Conservation (phyloP, 2,329 filamentous ascomycete genomes). For the Fusarium sp. region DNA sequence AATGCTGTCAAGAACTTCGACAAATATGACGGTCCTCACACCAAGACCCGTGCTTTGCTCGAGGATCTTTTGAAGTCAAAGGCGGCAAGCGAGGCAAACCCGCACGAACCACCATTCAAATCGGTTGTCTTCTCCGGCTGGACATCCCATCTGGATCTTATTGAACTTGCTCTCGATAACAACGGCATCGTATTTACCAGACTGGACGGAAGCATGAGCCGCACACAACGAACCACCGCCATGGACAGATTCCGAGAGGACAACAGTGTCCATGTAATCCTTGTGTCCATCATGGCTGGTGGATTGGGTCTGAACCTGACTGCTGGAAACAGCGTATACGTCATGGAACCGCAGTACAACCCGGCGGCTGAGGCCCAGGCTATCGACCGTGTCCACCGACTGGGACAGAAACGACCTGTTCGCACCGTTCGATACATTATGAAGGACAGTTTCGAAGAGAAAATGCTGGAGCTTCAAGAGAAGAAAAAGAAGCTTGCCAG, state of each 20-base stretch:
- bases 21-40: slow-evolving; percentile 86
- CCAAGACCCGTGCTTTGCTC: slow-evolving; percentile 87
- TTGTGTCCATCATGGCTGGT: slow-evolving; percentile 92
- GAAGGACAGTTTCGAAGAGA: slow-evolving; percentile 90
- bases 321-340: slow-evolving; percentile 84
- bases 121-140: slow-evolving; percentile 96
- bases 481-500: slow-evolving; percentile 94
- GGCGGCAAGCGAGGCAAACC: slow-evolving; percentile 68
- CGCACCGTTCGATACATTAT: slow-evolving; percentile 91
- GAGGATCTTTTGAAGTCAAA: slow-evolving; percentile 76
- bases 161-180: slow-evolving; percentile 80
- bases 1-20: slow-evolving; percentile 66
- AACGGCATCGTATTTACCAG: slow-evolving; percentile 76
- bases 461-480: slow-evolving; percentile 87
- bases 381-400: slow-evolving; percentile 88
- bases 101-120: slow-evolving; percentile 81
- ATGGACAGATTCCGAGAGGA: slow-evolving; percentile 84
- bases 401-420: slow-evolving; percentile 91
- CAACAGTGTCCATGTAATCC: slow-evolving; percentile 76
- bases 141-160: slow-evolving; percentile 94
- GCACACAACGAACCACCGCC: slow-evolving; percentile 76
- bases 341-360: slow-evolving; percentile 99
- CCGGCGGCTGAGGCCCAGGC: slow-evolving; percentile 95
- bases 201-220: slow-evolving; percentile 91
- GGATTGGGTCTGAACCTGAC: slow-evolving; percentile 93